phyloP scores from a whole-genome alignment of 768 basidiomycete species.

The Termitomyces heimii region DNA sequence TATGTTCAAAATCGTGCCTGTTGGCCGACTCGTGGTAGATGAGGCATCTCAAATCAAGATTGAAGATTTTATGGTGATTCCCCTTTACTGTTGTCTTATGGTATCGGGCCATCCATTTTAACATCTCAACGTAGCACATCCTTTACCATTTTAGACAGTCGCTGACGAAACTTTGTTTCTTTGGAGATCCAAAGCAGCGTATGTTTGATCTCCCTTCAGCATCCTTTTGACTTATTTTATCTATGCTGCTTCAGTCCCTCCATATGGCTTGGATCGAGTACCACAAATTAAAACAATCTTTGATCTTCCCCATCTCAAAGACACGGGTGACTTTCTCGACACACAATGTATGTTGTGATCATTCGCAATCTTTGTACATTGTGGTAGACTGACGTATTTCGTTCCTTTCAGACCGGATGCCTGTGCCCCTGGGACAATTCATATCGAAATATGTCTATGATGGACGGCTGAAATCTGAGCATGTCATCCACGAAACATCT shows the following conservation, averaged over 20 bases:
- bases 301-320: constrained; percentile 33
- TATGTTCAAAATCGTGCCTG: constrained; percentile 30
- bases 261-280: constrained; percentile 38
- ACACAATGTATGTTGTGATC: constrained; percentile 34
- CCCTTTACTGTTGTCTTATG: neutral
- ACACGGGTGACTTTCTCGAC: constrained; percentile 32
- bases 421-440: constrained; percentile 39
- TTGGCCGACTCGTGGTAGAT: constrained; percentile 46
- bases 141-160: constrained; percentile 32
- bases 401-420: constrained; percentile 41
- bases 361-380: neutral
- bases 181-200: constrained; percentile 52
- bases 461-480: constrained; percentile 30
- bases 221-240: neutral
- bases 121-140: constrained; percentile 25
- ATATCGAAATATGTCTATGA: constrained; percentile 41
- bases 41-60: constrained; percentile 49
- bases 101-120: neutral
- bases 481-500: constrained; percentile 22
- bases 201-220: constrained; percentile 10
- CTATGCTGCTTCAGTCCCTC: constrained; percentile 34
- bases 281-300: constrained; percentile 38
- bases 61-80: constrained; percentile 39
- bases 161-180: constrained; percentile 42
- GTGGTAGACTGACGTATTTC: neutral